Percentiles rank a stretch among this genome's conserved stretches.
Evolutionary conservation across 2,329 filamentous ascomycete species (phyloP).

Genomic region (Septoria linicola): DNA sequence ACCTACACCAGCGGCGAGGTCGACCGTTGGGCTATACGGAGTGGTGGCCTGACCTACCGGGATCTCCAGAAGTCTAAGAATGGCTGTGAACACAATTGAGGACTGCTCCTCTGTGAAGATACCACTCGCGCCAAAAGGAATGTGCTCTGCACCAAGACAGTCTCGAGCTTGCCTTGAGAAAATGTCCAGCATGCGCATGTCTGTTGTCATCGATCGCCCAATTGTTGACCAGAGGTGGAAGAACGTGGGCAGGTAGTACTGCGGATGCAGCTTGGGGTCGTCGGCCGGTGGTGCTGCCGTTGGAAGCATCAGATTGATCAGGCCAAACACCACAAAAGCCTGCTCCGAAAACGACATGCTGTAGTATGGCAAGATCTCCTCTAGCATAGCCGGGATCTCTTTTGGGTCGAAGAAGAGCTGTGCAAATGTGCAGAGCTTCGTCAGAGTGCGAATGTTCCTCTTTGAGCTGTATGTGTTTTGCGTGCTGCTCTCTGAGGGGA

Average conservation of each 20-base stretch:
- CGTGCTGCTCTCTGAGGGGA: constrained; percentile 76
- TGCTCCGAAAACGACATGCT: constrained; percentile 89
- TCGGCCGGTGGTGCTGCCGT: constrained; percentile 73
- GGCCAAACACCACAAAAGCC: constrained; percentile 86
- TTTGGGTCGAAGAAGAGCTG: constrained; percentile 90
- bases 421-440: constrained; percentile 85
- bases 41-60: constrained; percentile 95
- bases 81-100: constrained; percentile 85
- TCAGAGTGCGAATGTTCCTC: constrained; percentile 69
- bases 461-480: constrained; percentile 57
- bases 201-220: constrained; percentile 82
- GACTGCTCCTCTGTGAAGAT: constrained; percentile 93
- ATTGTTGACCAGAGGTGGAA: constrained; percentile 97
- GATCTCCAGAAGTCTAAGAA: constrained; percentile 86
- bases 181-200: constrained; percentile 84
- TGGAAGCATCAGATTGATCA: constrained; percentile 84
- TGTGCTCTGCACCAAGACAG: constrained; percentile 69
- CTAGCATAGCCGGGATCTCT: constrained; percentile 71
- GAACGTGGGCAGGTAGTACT: constrained; percentile 85
- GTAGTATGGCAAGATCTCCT: constrained; percentile 63
- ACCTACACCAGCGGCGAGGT: constrained; percentile 78
- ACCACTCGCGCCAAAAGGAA: constrained; percentile 80
- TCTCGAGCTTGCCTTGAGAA: constrained; percentile 85
- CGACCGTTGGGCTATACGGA: constrained; percentile 77
- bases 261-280: constrained; percentile 74